These are phyloP conservation scores for Mycena rosella DNA, from an alignment of 768 basidiomycete species.

Conservation along the genomic window DNA sequence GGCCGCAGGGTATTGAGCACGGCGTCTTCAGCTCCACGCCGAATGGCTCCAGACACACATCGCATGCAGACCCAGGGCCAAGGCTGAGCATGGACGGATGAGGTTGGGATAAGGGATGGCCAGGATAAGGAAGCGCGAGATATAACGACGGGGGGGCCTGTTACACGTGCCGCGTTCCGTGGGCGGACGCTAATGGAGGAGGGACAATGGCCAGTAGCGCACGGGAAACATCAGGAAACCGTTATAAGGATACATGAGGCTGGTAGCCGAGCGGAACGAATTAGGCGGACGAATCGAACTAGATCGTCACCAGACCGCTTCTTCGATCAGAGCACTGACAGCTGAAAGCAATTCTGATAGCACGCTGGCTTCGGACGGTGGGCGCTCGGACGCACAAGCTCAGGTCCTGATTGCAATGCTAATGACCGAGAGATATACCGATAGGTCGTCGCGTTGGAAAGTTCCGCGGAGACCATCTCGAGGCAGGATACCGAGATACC, in stretches of 20 bases:
- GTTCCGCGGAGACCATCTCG: not conserved
- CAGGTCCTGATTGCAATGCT: not conserved
- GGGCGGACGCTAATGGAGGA: constrained; percentile 26
- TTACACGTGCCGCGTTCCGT: constrained; percentile 30
- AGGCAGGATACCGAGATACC: not conserved
- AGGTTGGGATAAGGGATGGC: constrained; percentile 43
- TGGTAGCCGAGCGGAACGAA: constrained; percentile 32
- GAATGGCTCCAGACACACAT: constrained; percentile 80
- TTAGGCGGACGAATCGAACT: constrained; percentile 29
- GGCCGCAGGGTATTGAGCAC: constrained; percentile 77
- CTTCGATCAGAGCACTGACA: constrained; percentile 34
- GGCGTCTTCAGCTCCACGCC: constrained; percentile 65
- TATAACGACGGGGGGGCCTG: constrained; percentile 37
- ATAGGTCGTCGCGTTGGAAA: constrained; percentile 17
- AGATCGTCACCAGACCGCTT: constrained; percentile 32
- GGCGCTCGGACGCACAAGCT: constrained; percentile 13
- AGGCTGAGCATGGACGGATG: constrained; percentile 73
- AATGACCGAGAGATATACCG: constrained; percentile 21
- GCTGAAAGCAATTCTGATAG: constrained; percentile 23
- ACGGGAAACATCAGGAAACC: constrained; percentile 33
- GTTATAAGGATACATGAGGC: constrained; percentile 41
- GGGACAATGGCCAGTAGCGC: constrained; percentile 32
- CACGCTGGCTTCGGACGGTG: not conserved
- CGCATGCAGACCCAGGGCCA: constrained; percentile 75
- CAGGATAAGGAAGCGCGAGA: constrained; percentile 40